Conservation (phyloP, 306 rosid species). For the Castanea crenata region DNA sequence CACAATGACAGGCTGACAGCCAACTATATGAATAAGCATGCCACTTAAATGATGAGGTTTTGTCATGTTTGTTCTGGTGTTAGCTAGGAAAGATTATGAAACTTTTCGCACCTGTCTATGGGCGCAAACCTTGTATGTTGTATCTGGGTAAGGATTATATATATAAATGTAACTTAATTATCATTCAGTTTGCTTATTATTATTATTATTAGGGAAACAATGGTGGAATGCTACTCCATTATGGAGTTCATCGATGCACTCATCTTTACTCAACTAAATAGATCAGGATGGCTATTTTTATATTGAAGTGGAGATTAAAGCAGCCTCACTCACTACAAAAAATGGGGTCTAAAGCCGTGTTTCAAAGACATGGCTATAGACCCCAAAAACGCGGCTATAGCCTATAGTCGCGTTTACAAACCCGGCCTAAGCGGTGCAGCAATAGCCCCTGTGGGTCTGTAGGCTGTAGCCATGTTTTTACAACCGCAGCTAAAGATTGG, state of each 20-base stretch:
- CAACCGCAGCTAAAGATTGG: no score
- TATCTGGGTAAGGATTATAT: conserved; percentile 10
- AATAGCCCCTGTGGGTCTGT: no score
- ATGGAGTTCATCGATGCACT: neutral
- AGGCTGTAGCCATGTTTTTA: no score
- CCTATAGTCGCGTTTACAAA: no score
- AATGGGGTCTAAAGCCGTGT: no score
- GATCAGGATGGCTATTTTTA: neutral
- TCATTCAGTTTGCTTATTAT: neutral
- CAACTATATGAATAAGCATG: no score
- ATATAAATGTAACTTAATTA: neutral
- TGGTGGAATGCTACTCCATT: neutral
- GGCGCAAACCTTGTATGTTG: neutral
- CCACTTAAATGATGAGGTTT: no score
- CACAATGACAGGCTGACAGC: no score
- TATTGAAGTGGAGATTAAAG: conserved; percentile 9
- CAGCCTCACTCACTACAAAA: no score
- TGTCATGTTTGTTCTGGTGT: neutral
- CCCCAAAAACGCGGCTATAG: no score
- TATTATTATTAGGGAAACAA: neutral
- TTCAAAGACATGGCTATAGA: no score
- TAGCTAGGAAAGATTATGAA: conserved; percentile 14
- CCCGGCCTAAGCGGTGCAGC: no score
- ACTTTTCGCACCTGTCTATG: neutral
- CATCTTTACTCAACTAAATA: neutral